These are phyloP conservation scores for Lactifluus volemus DNA, from an alignment of 768 basidiomycete species.

Conservation along the genomic window DNA sequence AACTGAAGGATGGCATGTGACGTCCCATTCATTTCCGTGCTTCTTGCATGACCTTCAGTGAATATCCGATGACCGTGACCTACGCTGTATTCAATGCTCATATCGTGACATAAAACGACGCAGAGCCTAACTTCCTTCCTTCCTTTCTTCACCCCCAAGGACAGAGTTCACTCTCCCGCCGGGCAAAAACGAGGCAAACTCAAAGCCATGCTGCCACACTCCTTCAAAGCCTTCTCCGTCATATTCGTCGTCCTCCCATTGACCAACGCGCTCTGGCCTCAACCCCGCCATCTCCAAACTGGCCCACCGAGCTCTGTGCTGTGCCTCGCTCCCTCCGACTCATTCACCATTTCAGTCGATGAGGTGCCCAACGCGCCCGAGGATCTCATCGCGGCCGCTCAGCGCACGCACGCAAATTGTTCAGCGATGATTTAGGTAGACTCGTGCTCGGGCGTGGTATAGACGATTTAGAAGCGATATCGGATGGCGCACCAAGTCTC, in stretches of 20 bases:
- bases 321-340: conserved; percentile 30
- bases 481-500: conserved; percentile 31
- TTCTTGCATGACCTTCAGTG: background rate
- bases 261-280: conserved; percentile 30
- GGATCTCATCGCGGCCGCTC: conserved; percentile 52
- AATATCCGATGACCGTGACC: too few relatives aligned
- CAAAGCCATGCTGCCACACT: background rate
- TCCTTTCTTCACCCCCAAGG: too few relatives aligned
- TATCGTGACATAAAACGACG: too few relatives aligned
- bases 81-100: background rate
- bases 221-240: conserved; percentile 4
- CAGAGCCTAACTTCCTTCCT: too few relatives aligned
- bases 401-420: conserved; percentile 32
- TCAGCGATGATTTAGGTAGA: conserved; percentile 47
- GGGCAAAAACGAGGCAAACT: background rate
- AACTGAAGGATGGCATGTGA: background rate
- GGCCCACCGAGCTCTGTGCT: conserved; percentile 24
- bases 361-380: conserved; percentile 36
- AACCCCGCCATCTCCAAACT: conserved; percentile 24
- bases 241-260: conserved; percentile 20
- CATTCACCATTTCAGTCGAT: conserved; percentile 41
- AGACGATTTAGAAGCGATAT: conserved; percentile 33
- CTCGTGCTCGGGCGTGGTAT: conserved; percentile 53
- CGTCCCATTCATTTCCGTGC: background rate
- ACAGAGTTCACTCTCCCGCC: background rate